A percentile compares a stretch with the other conserved stretches of the same genome.
These are phyloP conservation scores for Dunaliella sp. DNA, from an alignment of 139 green algal species.

Conservation along the genomic window DNA sequence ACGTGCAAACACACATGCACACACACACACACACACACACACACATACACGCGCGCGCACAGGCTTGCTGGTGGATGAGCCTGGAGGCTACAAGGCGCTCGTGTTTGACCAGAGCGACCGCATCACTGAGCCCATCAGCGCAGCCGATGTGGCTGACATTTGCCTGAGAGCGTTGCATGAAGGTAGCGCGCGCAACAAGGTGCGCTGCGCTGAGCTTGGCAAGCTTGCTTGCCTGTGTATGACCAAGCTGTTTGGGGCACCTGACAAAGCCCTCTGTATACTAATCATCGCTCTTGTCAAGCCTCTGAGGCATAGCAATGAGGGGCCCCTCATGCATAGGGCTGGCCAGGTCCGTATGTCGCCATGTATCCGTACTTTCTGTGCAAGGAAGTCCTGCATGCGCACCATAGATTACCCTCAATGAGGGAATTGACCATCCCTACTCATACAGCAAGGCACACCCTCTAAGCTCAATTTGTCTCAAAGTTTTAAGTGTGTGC, in stretches of 20 bases:
- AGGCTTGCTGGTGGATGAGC: constrained; percentile 81
- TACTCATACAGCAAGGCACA: no score
- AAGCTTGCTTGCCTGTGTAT: neutral
- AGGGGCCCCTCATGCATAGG: no score
- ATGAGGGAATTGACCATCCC: no score
- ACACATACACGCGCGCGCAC: no score
- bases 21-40: no score
- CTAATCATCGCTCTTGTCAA: neutral
- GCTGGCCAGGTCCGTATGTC: no score
- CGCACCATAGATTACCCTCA: no score
- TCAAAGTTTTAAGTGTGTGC: no score
- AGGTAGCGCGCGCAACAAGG: constrained; percentile 10
- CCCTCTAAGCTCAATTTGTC: no score
- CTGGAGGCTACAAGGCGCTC: constrained; percentile 92
- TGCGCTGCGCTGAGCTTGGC: neutral
- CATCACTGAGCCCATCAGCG: constrained; percentile 79
- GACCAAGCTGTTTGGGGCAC: neutral
- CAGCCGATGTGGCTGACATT: constrained; percentile 96
- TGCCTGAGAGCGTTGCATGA: constrained; percentile 82
- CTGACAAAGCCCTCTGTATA: neutral
- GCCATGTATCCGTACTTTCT: no score
- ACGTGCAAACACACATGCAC: no score
- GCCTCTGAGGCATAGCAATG: neutral
- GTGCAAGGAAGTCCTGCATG: no score
- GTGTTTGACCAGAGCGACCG: constrained; percentile 96